These are phyloP conservation scores for Botrytis porri DNA, from an alignment of 2,329 filamentous ascomycete species.

Conservation along the genomic window DNA sequence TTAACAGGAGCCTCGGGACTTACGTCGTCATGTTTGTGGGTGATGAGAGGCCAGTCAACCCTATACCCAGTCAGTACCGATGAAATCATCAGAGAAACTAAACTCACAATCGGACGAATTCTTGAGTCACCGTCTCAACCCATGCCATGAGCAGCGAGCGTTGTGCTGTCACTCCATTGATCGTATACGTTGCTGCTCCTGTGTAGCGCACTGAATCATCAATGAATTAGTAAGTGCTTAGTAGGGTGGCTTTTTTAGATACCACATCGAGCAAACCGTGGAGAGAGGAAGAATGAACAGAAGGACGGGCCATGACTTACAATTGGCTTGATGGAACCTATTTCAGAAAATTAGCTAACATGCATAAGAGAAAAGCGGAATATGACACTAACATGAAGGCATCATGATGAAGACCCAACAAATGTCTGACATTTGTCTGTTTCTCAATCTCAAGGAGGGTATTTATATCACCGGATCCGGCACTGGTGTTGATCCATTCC, in stretches of 20 bases:
- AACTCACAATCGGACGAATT: conserved; percentile 22
- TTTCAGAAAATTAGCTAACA: not conserved
- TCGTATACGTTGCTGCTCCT: conserved; percentile 16
- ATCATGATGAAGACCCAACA: conserved; percentile 48
- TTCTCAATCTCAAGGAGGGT: conserved; percentile 50
- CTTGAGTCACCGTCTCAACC: conserved; percentile 17
- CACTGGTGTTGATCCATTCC: conserved; percentile 60
- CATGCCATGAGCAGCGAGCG: conserved; percentile 19
- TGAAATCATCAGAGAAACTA: not conserved
- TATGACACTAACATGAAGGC: conserved; percentile 26
- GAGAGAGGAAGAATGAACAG: not conserved
- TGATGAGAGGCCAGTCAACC: conserved; percentile 51
- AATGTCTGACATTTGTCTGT: conserved; percentile 52
- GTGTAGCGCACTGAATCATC: conserved; percentile 15
- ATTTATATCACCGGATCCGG: conserved; percentile 51
- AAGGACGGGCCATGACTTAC: not conserved
- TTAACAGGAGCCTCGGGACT: conserved; percentile 32
- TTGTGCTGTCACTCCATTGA: conserved; percentile 18
- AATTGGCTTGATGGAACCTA: conserved; percentile 49
- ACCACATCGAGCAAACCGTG: not conserved
- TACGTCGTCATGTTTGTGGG: conserved; percentile 54
- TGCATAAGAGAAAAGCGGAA: no score
- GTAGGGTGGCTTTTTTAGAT: no score
- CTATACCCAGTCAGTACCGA: conserved; percentile 2
- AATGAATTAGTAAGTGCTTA: not conserved